Conservation (phyloP, 192 early-diverging fungal species). For the Coemansia sp. region DNA sequence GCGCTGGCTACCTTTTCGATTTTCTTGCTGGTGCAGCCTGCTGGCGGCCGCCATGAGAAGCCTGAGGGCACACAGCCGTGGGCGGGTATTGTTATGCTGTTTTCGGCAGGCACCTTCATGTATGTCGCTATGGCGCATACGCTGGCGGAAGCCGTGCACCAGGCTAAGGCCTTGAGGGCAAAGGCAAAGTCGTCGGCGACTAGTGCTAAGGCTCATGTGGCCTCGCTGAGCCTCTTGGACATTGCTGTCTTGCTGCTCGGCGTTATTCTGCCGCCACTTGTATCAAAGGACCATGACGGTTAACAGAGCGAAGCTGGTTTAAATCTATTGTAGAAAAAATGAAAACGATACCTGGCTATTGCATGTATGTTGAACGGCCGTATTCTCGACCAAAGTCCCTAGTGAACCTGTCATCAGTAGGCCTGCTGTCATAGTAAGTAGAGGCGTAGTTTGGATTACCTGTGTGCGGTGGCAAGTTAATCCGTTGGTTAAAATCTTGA, state of each 20-base stretch:
- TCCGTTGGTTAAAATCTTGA: background rate
- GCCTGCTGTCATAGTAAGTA: background rate
- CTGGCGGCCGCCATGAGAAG: background rate
- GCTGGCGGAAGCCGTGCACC: slow-evolving; percentile 62
- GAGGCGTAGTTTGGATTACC: too few relatives aligned
- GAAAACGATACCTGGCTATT: background rate
- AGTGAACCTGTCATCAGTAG: background rate
- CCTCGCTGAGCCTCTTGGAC: slow-evolving; percentile 39
- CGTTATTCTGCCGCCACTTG: slow-evolving; percentile 54
- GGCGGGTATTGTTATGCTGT: slow-evolving; percentile 68
- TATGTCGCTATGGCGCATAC: slow-evolving; percentile 92
- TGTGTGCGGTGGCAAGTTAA: background rate
- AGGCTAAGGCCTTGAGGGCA: slow-evolving; percentile 31
- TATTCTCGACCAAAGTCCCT: too few relatives aligned
- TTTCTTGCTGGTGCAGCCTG: slow-evolving; percentile 17
- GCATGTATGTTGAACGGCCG: too few relatives aligned
- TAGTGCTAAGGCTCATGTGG: slow-evolving; percentile 12
- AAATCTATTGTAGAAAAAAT: background rate
- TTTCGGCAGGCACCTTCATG: slow-evolving; percentile 86
- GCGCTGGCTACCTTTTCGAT: slow-evolving; percentile 61
- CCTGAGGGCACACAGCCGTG: slow-evolving; percentile 73
- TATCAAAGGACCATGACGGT: slow-evolving; percentile 46
- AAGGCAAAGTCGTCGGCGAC: slow-evolving; percentile 4
- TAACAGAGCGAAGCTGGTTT: background rate
- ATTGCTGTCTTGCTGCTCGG: slow-evolving; percentile 53